Percentiles rank a stretch among this genome's conserved stretches.
Evolutionary conservation across 2,329 filamentous ascomycete species (phyloP).

Genomic region (Arthroderma uncinatum): DNA sequence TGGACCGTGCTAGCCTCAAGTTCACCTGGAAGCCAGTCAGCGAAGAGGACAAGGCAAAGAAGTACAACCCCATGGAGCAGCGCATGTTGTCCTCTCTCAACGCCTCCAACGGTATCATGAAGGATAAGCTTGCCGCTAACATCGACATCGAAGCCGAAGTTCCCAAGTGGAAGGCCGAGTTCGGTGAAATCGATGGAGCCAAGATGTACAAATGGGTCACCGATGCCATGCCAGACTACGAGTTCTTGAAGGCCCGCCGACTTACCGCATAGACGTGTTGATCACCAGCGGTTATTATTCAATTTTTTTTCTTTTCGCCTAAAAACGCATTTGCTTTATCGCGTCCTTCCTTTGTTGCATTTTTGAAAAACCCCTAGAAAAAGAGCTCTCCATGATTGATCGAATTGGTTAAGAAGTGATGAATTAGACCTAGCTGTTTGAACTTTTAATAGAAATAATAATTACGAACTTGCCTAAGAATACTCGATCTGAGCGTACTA

Average conservation of each 20-base stretch:
- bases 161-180: conserved; percentile 28
- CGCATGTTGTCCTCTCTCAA: conserved; percentile 23
- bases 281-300: neutral
- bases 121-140: conserved; percentile 22
- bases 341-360: neutral
- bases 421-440: too few species aligned
- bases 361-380: too few species aligned
- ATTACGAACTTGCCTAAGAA: too few species aligned
- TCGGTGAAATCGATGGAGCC: conserved; percentile 21
- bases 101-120: conserved; percentile 25
- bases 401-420: too few species aligned
- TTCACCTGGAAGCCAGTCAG: conserved; percentile 25
- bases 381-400: too few species aligned
- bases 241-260: conserved; percentile 23
- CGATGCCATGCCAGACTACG: conserved; percentile 32
- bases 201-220: conserved; percentile 21
- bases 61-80: conserved; percentile 6
- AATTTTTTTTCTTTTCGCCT: neutral
- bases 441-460: too few species aligned
- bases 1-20: conserved; percentile 25
- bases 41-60: neutral
- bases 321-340: neutral
- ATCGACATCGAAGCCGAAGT: conserved; percentile 26
- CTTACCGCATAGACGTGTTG: neutral
- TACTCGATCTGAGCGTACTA: too few species aligned